Evolutionary conservation across 2,329 filamentous ascomycete species (phyloP).

Genomic region (Penicillium palitans): DNA sequence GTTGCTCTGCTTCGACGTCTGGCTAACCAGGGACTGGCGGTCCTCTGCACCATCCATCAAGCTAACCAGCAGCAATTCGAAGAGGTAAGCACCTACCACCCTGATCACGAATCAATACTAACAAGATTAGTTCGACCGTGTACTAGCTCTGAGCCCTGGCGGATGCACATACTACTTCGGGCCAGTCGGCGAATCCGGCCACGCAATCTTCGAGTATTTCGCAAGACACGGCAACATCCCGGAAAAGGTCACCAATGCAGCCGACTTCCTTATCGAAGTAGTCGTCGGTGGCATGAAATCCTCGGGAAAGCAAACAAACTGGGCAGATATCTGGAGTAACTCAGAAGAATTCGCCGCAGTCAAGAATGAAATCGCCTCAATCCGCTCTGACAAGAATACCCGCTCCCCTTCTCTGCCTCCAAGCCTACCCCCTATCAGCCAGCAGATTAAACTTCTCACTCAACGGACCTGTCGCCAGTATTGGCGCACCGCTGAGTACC

Average conservation of each 20-base stretch:
- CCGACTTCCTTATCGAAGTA: conserved; percentile 62
- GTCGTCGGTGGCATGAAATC: conserved; percentile 54
- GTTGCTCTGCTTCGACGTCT: conserved; percentile 64
- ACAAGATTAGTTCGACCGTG: conserved; percentile 63
- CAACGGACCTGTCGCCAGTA: conserved; percentile 67
- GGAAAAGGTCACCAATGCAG: conserved; percentile 60
- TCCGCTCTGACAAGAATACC: conserved; percentile 51
- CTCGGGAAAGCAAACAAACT: conserved; percentile 57
- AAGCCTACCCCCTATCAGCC: conserved; percentile 44
- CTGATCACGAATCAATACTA: conserved; percentile 1
- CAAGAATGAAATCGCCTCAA: conserved; percentile 61
- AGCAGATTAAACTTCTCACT: conserved; percentile 65
- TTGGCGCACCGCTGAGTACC: conserved; percentile 71
- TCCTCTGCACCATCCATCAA: conserved; percentile 70
- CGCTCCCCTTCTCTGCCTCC: conserved; percentile 44
- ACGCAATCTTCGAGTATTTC: conserved; percentile 65
- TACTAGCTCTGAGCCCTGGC: conserved; percentile 64
- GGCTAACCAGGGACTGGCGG: conserved; percentile 61
- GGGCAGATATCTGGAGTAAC: conserved; percentile 67
- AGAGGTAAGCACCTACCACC: conserved; percentile 18
- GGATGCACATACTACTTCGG: conserved; percentile 70
- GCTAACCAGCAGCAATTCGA: conserved; percentile 63
- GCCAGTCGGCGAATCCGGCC: conserved; percentile 62
- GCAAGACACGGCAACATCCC: conserved; percentile 60
- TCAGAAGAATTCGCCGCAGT: conserved; percentile 60